Conservation (phyloP, 78 protist genomes). For the Speleostelium caveatum region DNA sequence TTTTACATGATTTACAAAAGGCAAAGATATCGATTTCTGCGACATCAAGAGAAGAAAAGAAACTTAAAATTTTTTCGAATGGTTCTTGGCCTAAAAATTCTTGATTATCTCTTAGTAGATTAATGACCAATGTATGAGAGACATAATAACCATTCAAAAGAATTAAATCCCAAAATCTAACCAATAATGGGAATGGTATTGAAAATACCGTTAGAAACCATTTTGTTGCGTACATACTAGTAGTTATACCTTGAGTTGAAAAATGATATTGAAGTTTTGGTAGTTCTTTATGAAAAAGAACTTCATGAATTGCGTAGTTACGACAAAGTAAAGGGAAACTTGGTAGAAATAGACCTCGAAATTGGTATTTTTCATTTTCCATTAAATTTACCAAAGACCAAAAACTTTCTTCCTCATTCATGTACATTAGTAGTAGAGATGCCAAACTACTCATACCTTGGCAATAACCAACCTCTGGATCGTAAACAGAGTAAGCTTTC, state of each 20-base stretch:
- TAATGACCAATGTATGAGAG: constrained; percentile 48
- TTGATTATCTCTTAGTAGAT: constrained; percentile 9
- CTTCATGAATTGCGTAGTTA: constrained; percentile 62
- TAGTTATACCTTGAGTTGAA: constrained; percentile 34
- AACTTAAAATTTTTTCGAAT: constrained; percentile 46
- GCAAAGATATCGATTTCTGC: constrained; percentile 23
- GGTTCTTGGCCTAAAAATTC: constrained; percentile 16
- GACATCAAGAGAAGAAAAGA: constrained; percentile 36
- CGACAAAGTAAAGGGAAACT: constrained; percentile 67
- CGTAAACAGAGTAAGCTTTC: constrained; percentile 82
- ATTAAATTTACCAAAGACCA: constrained; percentile 80
- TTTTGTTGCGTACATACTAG: constrained; percentile 70
- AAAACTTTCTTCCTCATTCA: constrained; percentile 86
- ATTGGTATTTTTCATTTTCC: constrained; percentile 35
- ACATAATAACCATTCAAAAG: constrained; percentile 68
- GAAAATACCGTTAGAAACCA: constrained; percentile 82
- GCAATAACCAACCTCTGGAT: constrained; percentile 86
- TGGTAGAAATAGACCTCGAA: constrained; percentile 82
- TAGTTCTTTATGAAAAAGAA: constrained; percentile 29
- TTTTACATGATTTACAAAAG: constrained; percentile 23
- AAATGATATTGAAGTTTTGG: constrained; percentile 36
- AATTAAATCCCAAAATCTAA: constrained; percentile 84
- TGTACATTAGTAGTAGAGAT: constrained; percentile 81
- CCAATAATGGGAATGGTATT: constrained; percentile 59
- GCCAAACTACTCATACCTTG: constrained; percentile 88